Conservation (phyloP, 2,329 filamentous ascomycete genomes). For the Exophiala lecanii-corni region DNA sequence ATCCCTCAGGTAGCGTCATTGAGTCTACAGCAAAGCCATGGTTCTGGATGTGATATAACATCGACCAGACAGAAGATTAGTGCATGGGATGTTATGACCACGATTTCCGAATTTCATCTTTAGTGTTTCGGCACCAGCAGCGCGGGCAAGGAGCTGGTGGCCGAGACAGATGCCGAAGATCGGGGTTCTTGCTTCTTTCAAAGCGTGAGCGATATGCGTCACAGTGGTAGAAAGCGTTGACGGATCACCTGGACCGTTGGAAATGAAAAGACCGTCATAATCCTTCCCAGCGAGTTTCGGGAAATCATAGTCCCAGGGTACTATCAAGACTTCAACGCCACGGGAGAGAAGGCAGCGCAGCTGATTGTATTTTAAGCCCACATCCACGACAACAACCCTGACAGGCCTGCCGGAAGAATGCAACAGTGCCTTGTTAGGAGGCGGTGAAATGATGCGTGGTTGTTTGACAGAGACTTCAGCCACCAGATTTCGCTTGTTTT, state of each 20-base stretch:
- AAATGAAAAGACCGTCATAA: constrained; percentile 96
- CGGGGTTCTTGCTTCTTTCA: constrained; percentile 75
- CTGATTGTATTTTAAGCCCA: constrained; percentile 98
- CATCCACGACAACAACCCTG: constrained; percentile 87
- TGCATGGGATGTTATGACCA: constrained; percentile 97
- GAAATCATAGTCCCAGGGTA: constrained; percentile 95
- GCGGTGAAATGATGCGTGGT: constrained; percentile 80
- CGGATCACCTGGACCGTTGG: constrained; percentile 95
- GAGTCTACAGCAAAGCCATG: constrained; percentile 93
- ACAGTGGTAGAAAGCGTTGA: constrained; percentile 76
- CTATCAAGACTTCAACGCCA: constrained; percentile 89
- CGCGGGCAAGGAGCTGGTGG: constrained; percentile 85
- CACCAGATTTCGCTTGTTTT: constrained; percentile 79
- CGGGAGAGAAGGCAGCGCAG: constrained; percentile 85
- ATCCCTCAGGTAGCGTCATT: constrained; percentile 66
- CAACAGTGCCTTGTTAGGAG: constrained; percentile 65
- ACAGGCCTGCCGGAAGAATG: constrained; percentile 84
- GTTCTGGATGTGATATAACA: constrained; percentile 99
- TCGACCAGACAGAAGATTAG: constrained; percentile 87
- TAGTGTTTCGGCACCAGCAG: constrained; percentile 74
- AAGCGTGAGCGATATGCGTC: constrained; percentile 69
- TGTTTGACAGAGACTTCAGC: constrained; percentile 71
- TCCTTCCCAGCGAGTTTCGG: constrained; percentile 68
- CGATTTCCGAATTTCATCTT: constrained; percentile 99
- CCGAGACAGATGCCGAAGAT: constrained; percentile 96